Evolutionary conservation across 148 eudicot species (phyloP), one percentile per base, ranked within the genome.

Genomic region (Limonium bicolor): DNA sequence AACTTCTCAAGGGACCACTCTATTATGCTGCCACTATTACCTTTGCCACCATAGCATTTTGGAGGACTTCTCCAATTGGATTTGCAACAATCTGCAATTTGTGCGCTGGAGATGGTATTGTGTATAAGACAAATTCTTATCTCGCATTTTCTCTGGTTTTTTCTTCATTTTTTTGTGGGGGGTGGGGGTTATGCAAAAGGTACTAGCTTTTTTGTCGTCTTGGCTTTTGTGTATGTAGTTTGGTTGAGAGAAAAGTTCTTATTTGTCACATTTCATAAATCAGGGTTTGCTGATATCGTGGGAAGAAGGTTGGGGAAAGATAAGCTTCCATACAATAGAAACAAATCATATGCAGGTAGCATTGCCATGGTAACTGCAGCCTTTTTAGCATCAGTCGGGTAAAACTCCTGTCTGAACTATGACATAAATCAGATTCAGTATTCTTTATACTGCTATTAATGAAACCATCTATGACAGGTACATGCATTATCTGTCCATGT

Each of bases 91-190:
- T 88, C 22, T 83, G 86, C 68, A 83, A 80, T 65, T 66, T 88
- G 25, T 87, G 94, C 50, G 96, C 94, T 69, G 96, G 96, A 71
- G 96, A 88, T 56, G 96, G 94, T 87, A 73, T 31, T 15, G 5
- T 26, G 26, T 24, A 41, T 48, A 33, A 13, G 9, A 14, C 43
- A 22, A 21, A 14, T 36, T 50, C 13, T 14, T 27, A 24, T 37
- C 22, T 17, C 5, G 7, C 7, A 43, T 43, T 24, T 18, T 3
- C 44, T 19, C 12, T 3, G n/a, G 4, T 36, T 26, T 21, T 16
- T 25, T 7, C 18, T 25, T 46, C 27, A 29, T 10, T 2, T 37
- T 27, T 36, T 21, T 30, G 11, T 1, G n/a, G n/a, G n/a, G n/a
- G n/a, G n/a, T n/a, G n/a, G n/a, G n/a, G n/a, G n/a, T n/a, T n/a